Evolutionary conservation across 768 basidiomycete genomes (phyloP).

Genomic region (Tylopilus subfusipes): DNA sequence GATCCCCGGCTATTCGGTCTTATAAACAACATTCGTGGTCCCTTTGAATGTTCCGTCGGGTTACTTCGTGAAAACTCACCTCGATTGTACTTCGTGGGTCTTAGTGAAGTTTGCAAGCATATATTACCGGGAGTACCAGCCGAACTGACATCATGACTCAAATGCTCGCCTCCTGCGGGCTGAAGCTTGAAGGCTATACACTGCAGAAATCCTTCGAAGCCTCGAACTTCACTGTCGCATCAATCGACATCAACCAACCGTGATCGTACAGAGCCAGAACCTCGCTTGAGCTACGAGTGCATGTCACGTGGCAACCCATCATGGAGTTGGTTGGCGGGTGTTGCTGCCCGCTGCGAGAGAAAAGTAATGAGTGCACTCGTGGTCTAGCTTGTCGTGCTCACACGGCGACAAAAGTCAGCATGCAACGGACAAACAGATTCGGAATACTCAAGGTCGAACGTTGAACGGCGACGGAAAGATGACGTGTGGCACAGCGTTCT

Average conservation of each 20-base stretch:
- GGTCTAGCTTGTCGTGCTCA: neutral
- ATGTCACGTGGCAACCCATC: neutral
- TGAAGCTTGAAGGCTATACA: too few species aligned
- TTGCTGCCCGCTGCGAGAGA: neutral
- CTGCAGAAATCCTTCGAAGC: too few species aligned
- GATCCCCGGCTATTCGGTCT: neutral
- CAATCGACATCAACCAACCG: neutral
- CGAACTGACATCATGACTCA: too few species aligned
- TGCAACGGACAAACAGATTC: too few species aligned
- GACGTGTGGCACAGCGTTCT: neutral
- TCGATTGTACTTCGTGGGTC: too few species aligned
- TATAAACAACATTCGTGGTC: neutral
- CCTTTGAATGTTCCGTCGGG: neutral
- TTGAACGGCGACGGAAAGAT: neutral
- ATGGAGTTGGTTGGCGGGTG: neutral
- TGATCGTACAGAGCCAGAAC: neutral
- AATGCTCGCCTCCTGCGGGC: too few species aligned
- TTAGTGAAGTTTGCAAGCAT: too few species aligned
- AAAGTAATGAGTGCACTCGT: neutral
- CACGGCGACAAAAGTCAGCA: too few species aligned
- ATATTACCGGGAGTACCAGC: too few species aligned
- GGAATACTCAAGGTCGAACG: too few species aligned
- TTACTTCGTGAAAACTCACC: too few species aligned
- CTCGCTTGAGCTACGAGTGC: neutral
- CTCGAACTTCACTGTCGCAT: neutral